Conservation (phyloP, 2,329 filamentous ascomycete species). For the Pyrenochaeta sp. region DNA sequence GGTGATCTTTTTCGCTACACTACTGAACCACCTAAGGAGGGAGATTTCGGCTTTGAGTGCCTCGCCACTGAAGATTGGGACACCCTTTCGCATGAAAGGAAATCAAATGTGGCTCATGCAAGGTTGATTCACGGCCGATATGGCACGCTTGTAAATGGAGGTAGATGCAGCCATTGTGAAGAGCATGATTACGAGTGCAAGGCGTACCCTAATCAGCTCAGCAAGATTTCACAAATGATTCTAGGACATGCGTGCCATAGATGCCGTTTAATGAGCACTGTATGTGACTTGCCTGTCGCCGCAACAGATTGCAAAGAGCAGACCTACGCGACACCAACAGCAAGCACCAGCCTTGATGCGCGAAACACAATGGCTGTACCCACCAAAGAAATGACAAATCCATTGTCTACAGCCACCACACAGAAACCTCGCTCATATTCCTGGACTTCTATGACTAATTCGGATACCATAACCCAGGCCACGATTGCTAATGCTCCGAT, state of each 20-base stretch:
- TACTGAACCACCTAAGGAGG: conserved; percentile 3
- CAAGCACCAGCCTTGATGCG: not conserved
- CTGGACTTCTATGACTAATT: no score
- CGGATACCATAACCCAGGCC: no score
- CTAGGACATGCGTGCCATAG: conserved; percentile 13
- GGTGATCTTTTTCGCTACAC: conserved; percentile 10
- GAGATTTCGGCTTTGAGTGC: conserved; percentile 4
- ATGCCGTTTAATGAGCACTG: conserved; percentile 4
- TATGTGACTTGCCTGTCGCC: conserved; percentile 3
- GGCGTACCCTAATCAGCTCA: conserved; percentile 7
- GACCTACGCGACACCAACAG: not conserved
- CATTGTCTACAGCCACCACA: not conserved
- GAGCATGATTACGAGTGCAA: conserved; percentile 9
- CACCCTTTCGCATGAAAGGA: not conserved
- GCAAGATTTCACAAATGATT: not conserved
- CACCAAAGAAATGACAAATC: not conserved
- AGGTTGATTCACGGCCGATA: conserved; percentile 12
- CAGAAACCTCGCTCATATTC: no score
- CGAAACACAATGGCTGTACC: not conserved
- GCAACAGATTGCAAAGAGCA: not conserved
- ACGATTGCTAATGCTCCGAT: no score
- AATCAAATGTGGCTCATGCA: conserved; percentile 16
- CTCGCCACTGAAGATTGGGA: conserved; percentile 3
- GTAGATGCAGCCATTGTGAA: conserved; percentile 8
- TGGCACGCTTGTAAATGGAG: conserved; percentile 4